phyloP scores from a whole-genome alignment of 345 rosid species.

The Eucalyptus polyanthemos region DNA sequence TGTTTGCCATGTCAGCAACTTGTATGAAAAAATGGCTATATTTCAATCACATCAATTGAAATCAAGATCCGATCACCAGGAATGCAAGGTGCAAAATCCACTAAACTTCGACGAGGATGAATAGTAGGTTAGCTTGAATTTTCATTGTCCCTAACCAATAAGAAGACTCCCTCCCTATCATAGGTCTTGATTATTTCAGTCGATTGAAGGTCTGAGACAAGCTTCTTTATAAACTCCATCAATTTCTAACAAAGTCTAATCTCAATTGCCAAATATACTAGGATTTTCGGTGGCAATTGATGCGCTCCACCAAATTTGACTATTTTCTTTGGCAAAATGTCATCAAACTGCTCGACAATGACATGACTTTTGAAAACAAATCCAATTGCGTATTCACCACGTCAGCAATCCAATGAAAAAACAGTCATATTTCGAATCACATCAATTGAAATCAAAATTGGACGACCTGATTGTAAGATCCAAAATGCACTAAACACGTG shows the following conservation, averaged over 20 bases:
- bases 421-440: not conserved
- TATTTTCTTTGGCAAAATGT: not conserved
- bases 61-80: not conserved
- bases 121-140: not conserved
- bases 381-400: not conserved
- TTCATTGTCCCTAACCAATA: not conserved
- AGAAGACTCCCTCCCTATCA: not conserved
- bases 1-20: not conserved
- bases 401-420: not conserved
- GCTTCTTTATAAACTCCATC: not conserved
- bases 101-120: rapidly evolving
- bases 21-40: not conserved
- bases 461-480: not conserved
- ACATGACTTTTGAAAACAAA: not conserved
- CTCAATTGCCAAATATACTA: not conserved
- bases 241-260: not conserved
- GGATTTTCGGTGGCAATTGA: not conserved
- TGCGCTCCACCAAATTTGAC: rapidly evolving
- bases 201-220: rapidly evolving
- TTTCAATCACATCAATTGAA: not conserved
- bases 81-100: not conserved
- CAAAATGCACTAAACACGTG: not conserved
- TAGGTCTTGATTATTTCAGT: rapidly evolving
- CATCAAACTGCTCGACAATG: not conserved
- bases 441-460: not conserved